Percentiles rank a stretch among this genome's conserved stretches.
Evolutionary conservation across 768 basidiomycete genomes (phyloP).

Genomic region (Tephrocybe sp.): DNA sequence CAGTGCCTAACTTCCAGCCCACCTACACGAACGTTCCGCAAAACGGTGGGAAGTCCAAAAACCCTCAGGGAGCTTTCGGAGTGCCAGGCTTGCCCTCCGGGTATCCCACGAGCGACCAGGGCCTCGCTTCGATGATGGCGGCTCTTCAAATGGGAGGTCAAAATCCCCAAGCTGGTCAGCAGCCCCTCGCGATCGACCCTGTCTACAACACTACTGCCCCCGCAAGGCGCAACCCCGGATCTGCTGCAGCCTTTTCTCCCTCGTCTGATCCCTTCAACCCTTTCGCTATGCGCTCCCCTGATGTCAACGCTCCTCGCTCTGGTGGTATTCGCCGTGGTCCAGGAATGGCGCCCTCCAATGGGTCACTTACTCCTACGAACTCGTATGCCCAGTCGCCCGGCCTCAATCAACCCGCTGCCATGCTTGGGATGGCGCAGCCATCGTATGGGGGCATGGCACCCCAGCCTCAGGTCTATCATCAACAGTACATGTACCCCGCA

Average conservation of each 20-base stretch:
- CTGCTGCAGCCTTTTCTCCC: conserved; percentile 37
- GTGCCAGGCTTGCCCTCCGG: conserved; percentile 78
- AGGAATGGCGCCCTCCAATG: conserved; percentile 45
- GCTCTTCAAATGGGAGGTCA: conserved; percentile 89
- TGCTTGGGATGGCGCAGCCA: conserved; percentile 68
- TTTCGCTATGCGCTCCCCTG: conserved; percentile 46
- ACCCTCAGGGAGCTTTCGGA: conserved; percentile 55
- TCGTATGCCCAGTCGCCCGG: conserved; percentile 63
- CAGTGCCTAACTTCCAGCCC: conserved; percentile 85
- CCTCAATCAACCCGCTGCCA: too few relatives aligned
- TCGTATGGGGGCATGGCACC: conserved; percentile 61
- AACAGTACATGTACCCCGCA: conserved; percentile 82
- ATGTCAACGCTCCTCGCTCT: conserved; percentile 48
- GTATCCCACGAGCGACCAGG: conserved; percentile 81
- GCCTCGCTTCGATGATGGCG: conserved; percentile 91
- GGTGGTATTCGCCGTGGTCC: conserved; percentile 47
- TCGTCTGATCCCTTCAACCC: conserved; percentile 50
- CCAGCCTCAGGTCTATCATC: conserved; percentile 64
- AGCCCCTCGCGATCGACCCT: conserved; percentile 69
- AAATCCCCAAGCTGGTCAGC: conserved; percentile 70
- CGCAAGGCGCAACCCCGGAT: conserved; percentile 37
- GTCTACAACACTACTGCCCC: conserved; percentile 45
- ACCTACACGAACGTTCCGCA: conserved; percentile 69
- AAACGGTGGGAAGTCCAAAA: conserved; percentile 62
- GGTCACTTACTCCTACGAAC: conserved; percentile 36